phyloP scores from a whole-genome alignment of 148 eudicot genomes.

The Spergularia bocconei region DNA sequence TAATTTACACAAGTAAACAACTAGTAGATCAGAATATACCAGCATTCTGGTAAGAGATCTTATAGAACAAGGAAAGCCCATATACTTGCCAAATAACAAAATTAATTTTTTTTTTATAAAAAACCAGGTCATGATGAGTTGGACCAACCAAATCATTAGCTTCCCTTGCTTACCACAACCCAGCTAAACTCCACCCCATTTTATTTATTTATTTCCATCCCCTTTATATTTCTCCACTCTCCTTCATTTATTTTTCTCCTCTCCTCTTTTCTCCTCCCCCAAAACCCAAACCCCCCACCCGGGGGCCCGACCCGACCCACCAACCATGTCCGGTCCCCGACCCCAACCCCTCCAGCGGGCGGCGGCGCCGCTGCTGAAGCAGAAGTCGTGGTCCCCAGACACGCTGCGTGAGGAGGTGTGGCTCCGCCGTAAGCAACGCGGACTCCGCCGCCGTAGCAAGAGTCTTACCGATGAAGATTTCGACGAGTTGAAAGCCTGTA shows the following conservation, averaged over 20 bases:
- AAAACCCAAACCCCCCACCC: conserved; percentile 11
- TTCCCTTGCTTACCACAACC: no score
- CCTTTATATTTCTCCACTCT: neutral
- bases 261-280: neutral
- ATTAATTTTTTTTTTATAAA: no score
- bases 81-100: neutral
- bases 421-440: conserved; percentile 40
- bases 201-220: neutral
- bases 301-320: conserved; percentile 23
- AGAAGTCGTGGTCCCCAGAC: conserved; percentile 83
- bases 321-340: conserved; percentile 2
- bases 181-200: neutral
- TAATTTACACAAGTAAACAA: no score
- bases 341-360: conserved; percentile 2
- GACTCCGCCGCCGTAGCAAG: conserved; percentile 36
- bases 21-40: no score
- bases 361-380: conserved; percentile 42
- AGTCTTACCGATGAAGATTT: conserved; percentile 91
- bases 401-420: conserved; percentile 62
- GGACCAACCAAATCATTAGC: conserved; percentile 35
- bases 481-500: conserved; percentile 67
- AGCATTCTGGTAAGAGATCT: no score
- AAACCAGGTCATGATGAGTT: conserved; percentile 43
- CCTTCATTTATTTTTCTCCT: neutral
- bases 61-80: no score